These are phyloP conservation scores for Schoenoplectus triqueter DNA, from an alignment of 202 grass and related monocot genomes.

Conservation along the genomic window DNA sequence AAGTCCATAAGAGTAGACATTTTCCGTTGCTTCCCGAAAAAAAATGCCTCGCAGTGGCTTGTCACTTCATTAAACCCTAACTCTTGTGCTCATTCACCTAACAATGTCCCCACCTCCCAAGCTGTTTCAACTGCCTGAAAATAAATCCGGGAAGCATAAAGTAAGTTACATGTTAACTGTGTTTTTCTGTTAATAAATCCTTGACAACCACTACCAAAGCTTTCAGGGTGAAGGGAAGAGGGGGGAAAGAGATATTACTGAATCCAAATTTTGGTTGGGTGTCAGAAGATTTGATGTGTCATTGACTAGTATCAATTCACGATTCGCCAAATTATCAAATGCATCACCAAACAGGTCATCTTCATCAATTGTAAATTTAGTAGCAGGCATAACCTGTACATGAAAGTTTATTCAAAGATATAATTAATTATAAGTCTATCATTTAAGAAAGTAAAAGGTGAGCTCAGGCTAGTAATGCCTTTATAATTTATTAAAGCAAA, in stretches of 20 bases:
- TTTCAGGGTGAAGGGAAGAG: not conserved
- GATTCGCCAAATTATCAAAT: slow-evolving; percentile 60
- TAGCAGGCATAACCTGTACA: slow-evolving; percentile 54
- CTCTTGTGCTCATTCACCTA: slow-evolving; percentile 51
- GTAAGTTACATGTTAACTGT: slow-evolving; percentile 19
- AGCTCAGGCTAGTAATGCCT: not conserved
- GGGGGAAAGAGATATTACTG: slow-evolving; percentile 48
- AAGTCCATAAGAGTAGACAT: slow-evolving; percentile 78
- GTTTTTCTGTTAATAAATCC: not conserved
- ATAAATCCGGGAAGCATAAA: slow-evolving; percentile 17
- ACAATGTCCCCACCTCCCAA: slow-evolving; percentile 51
- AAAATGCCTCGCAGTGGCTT: slow-evolving; percentile 80
- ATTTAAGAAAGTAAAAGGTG: slow-evolving; percentile 43
- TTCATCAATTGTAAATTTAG: slow-evolving; percentile 42
- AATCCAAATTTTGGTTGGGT: slow-evolving; percentile 85
- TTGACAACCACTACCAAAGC: not conserved
- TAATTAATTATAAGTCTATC: not conserved
- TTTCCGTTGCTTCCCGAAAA: slow-evolving; percentile 82
- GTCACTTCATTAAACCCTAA: slow-evolving; percentile 89
- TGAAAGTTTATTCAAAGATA: slow-evolving; percentile 47
- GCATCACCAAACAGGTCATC: slow-evolving; percentile 74
- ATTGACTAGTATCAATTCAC: slow-evolving; percentile 36
- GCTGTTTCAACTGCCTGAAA: slow-evolving; percentile 56
- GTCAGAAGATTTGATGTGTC: slow-evolving; percentile 70
- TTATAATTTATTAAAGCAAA: slow-evolving; percentile 23